Percentiles rank a stretch among this genome's conserved stretches.
phyloP scores from a whole-genome alignment of 768 basidiomycete genomes.

The Xerocomus brunneocitrinus region DNA sequence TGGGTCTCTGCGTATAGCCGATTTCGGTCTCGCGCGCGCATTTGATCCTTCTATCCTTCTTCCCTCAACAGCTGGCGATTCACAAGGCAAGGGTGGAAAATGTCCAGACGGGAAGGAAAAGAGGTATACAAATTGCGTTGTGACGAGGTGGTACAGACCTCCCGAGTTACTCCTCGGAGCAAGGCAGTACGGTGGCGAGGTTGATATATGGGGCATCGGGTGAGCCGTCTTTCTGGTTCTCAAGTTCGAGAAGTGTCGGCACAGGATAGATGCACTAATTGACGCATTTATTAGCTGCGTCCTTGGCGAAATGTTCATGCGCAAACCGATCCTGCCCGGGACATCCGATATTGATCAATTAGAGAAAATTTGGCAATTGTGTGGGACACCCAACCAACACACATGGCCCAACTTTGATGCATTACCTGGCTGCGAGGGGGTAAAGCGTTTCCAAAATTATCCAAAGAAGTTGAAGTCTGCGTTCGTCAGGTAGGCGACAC shows the following conservation, averaged over 20 bases:
- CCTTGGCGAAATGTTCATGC: slow-evolving; percentile 93
- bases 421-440: slow-evolving; percentile 75
- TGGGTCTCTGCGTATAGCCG: slow-evolving; percentile 84
- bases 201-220: slow-evolving; percentile 99
- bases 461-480: slow-evolving; percentile 51
- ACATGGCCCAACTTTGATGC: slow-evolving; percentile 75
- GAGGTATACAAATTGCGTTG: slow-evolving; percentile 93
- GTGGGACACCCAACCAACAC: slow-evolving; percentile 81
- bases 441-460: slow-evolving; percentile 55
- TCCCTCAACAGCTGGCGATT: slow-evolving; percentile 10
- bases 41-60: slow-evolving; percentile 51
- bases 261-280: not conserved
- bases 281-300: slow-evolving; percentile 59
- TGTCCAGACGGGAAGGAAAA: slow-evolving; percentile 48
- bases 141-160: slow-evolving; percentile 92
- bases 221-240: slow-evolving; percentile 34
- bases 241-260: not conserved
- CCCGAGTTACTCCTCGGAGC: slow-evolving; percentile 90
- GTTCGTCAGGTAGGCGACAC: slow-evolving; percentile 52
- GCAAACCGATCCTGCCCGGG: slow-evolving; percentile 83
- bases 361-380: slow-evolving; percentile 83
- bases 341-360: slow-evolving; percentile 89
- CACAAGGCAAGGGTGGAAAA: slow-evolving; percentile 22
- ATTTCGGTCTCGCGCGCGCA: slow-evolving; percentile 92
- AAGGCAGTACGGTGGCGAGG: slow-evolving; percentile 84